Base-by-base conservation (phyloP, 2,329 filamentous ascomycete species). In the Chrysoporthe cubensis region DNA sequence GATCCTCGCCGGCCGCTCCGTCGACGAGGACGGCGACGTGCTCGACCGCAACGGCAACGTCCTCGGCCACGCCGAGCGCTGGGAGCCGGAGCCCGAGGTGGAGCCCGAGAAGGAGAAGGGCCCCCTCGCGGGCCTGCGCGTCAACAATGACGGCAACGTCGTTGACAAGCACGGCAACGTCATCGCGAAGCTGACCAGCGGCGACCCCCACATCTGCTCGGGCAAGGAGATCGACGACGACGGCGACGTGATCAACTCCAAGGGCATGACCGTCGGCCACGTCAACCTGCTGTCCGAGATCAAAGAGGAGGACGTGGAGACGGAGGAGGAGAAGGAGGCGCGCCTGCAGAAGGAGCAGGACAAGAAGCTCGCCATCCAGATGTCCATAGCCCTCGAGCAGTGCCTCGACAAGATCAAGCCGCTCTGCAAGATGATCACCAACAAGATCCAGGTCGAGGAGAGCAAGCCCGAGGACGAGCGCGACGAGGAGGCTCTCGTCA, bases 401-500 rank as follows among this genome's bases (percentile, higher is more conserved):
- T 92, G 92, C 16, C 85, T 97, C 7, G 93, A 97, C 75, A 91
- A 90, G 77, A 88, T 97, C 76, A 89, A 91, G 72, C 94, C 94
- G 11, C 89, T 97, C 75, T 91, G 92, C 84, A 93, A 92, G 81
- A 87, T 93, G 82, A 97, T 97, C 78, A 91, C 88, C 4, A 90
- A 94, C 87, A 86, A 90, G 80, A 91, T 97, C 74, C 92, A 97
- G 73, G 85, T 84, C 66, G 93, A 92, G 40, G 92, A 97, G 78
- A 87, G 88, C 71, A 92, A 91, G 40, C 90, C 91, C 56, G 91
- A 93, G 79, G 92, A 96, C 4, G 93, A 97, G 73, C 89, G 95
- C 34, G 93, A 97, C 75, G 94, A 97, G 77, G 93, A 97, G 75
- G 87, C 92, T 73, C 88, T 97, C 5, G 94, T 97, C 75, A 88